A percentile compares a stretch with the other conserved stretches of the same genome.
These are phyloP conservation scores for Sporobolomyces pararoseus DNA, from an alignment of 768 basidiomycete genomes.

Conservation along the genomic window DNA sequence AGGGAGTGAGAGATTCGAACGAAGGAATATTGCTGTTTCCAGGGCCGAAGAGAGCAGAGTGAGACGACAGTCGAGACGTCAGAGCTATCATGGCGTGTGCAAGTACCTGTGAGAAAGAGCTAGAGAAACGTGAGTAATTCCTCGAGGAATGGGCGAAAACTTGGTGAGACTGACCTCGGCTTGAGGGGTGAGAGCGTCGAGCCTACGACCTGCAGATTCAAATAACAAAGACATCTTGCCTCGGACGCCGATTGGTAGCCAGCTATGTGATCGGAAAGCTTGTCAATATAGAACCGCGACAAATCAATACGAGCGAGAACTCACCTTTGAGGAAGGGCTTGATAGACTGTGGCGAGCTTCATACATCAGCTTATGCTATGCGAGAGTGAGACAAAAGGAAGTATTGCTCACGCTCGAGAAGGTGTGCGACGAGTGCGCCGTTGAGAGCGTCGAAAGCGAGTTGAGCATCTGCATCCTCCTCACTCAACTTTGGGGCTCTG, in stretches of 20 bases:
- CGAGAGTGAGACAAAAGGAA: neutral
- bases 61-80: conserved; percentile 34
- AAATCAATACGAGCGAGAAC: neutral
- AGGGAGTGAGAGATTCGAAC: conserved; percentile 20
- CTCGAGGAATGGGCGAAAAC: neutral
- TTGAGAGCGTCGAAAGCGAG: conserved; percentile 18
- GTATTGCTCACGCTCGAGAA: conserved; percentile 26
- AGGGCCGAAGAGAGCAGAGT: conserved; percentile 27
- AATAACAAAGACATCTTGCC: conserved; percentile 19
- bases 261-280: neutral
- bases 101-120: conserved; percentile 23
- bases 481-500: neutral
- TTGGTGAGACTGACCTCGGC: conserved; percentile 25
- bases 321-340: conserved; percentile 27
- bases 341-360: conserved; percentile 21
- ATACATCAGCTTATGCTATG: neutral
- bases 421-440: conserved; percentile 31
- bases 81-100: conserved; percentile 38
- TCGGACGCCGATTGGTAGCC: conserved; percentile 26
- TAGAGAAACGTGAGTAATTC: neutral
- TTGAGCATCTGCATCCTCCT: neutral
- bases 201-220: conserved; percentile 25
- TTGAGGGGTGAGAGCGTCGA: conserved; percentile 18
- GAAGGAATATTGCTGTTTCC: conserved; percentile 6
- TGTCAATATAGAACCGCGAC: neutral